Percentiles rank a stretch among this genome's conserved stretches.
Evolutionary conservation across 2,329 filamentous ascomycete species (phyloP).

Genomic region (Phaeosphaeria sp.): DNA sequence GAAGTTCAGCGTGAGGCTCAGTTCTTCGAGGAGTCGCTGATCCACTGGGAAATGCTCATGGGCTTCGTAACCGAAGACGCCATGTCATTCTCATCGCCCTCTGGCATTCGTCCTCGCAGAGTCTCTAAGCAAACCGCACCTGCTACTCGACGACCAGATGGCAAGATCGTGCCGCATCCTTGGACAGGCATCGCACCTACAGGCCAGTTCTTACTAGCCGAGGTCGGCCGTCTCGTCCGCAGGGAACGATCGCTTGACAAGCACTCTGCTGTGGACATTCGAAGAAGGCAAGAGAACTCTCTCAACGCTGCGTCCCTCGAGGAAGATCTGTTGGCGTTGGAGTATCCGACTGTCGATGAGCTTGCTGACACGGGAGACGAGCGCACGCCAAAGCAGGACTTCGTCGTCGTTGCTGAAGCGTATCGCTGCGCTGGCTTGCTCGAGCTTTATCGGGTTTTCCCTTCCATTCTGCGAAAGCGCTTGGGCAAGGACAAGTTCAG

Average conservation of each 20-base stretch:
- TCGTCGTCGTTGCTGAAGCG: conserved; percentile 60
- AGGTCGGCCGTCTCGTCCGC: conserved; percentile 55
- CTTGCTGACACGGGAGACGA: conserved; percentile 60
- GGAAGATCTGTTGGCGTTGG: conserved; percentile 54
- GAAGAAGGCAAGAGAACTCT: conserved; percentile 42
- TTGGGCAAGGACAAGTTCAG: conserved; percentile 40
- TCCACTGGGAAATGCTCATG: conserved; percentile 66
- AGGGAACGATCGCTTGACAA: conserved; percentile 41
- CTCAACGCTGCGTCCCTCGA: conserved; percentile 54
- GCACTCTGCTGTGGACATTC: conserved; percentile 34
- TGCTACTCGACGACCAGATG: conserved; percentile 36
- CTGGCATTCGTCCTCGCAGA: conserved; percentile 28
- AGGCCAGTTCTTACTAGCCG: conserved; percentile 53
- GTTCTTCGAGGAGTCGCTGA: conserved; percentile 63
- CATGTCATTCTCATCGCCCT: conserved; percentile 41
- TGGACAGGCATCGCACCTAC: conserved; percentile 58
- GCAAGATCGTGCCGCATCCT: conserved; percentile 53
- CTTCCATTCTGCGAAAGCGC: conserved; percentile 56
- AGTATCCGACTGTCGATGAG: conserved; percentile 55
- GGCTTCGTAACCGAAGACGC: conserved; percentile 59
- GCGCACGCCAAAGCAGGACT: conserved; percentile 60
- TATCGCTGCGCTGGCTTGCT: conserved; percentile 61
- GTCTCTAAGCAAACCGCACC: conserved; percentile 26
- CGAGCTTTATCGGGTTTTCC: conserved; percentile 63
- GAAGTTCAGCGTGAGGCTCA: conserved; percentile 47